Evolutionary conservation across 306 rosid species (phyloP).

Genomic region (Acacia crassicarpa): DNA sequence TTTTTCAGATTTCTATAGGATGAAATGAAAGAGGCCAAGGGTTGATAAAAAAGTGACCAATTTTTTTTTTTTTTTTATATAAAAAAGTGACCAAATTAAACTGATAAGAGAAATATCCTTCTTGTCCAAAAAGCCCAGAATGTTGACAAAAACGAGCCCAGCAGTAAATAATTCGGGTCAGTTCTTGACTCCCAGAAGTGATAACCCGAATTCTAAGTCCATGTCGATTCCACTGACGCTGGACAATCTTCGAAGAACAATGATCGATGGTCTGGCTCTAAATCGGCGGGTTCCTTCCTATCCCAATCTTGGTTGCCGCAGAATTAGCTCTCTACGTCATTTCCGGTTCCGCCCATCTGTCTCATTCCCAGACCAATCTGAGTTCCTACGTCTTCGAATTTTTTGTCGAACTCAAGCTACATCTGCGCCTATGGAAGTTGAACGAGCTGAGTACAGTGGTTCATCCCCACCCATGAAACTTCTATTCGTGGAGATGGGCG

Average conservation of each 20-base stretch:
- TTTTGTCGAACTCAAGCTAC: slow-evolving; percentile 36
- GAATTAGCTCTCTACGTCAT: slow-evolving; percentile 23
- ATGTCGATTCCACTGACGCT: neutral
- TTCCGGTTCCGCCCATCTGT: slow-evolving; percentile 25
- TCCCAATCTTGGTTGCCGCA: neutral
- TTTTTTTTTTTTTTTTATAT: no score
- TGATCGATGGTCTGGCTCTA: slow-evolving; percentile 41
- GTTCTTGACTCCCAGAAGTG: neutral
- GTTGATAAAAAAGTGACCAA: no score
- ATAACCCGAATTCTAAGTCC: neutral
- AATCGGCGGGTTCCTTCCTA: slow-evolving; percentile 36
- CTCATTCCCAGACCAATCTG: slow-evolving; percentile 37
- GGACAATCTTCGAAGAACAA: slow-evolving; percentile 24
- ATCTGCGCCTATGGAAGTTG: slow-evolving; percentile 66
- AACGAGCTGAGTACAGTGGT: slow-evolving; percentile 29
- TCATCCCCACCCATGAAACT: slow-evolving; percentile 64
- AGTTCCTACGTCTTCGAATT: slow-evolving; percentile 33
- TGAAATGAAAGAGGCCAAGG: no score
- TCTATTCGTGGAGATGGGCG: slow-evolving; percentile 97
- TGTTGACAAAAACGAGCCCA: no score
- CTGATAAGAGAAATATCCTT: no score
- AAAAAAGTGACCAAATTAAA: no score
- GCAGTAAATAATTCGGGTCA: no score
- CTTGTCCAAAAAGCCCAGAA: no score
- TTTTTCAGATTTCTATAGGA: no score